Base-by-base conservation (phyloP, 1,139 yeast genomes). In the Yamadazyma oceani region DNA sequence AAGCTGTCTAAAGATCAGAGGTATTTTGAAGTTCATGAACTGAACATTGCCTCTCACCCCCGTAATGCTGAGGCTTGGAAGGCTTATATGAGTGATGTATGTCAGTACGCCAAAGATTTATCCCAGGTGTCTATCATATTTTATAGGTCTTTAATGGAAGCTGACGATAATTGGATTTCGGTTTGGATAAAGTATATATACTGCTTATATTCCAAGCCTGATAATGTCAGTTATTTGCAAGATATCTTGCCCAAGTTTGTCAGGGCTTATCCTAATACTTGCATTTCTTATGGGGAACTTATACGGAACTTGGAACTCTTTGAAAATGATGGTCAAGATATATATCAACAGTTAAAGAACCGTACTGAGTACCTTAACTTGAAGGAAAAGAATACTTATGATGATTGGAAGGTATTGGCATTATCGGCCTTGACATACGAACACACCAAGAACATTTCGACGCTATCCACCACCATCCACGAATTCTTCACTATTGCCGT, bases 371-470 rank as follows among this genome's bases (percentile, higher is more conserved):
- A 35, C 12, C 34, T 51, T 26, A 51, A 56, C 30, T 46, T 48
- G 32, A 52, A 39, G 51, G 57, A 37, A 39, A 56, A 19, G 22
- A 45, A 41, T 29, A 37, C 40, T 8, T 64, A 62, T 35, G 61
- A 57, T 25, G 66, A 69, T 8, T 69, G 75, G 72, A 64, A 66
- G 35, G 46, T 51, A 5, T 55, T 65, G 7, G 69, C 64, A 0
- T 43, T 60, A 15, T 58, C 74, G 0, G 45, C 62, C 16, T 36
- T 64, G 38, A 46, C 59, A 23, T 45, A 44, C 42, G 54, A 50
- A 27, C 30, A 13, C 11, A 12, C n/a, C 11, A 15, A 50, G 16
- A 44, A 43, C 25, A n/a, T 39, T 36, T 1, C 44, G 36, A 7
- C 37, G 38, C 9, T 42, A 40, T 36, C 49, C 10, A 43, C 45